Base-by-base conservation (phyloP, 2,329 filamentous ascomycete species). In the Mariannaea sp. region DNA sequence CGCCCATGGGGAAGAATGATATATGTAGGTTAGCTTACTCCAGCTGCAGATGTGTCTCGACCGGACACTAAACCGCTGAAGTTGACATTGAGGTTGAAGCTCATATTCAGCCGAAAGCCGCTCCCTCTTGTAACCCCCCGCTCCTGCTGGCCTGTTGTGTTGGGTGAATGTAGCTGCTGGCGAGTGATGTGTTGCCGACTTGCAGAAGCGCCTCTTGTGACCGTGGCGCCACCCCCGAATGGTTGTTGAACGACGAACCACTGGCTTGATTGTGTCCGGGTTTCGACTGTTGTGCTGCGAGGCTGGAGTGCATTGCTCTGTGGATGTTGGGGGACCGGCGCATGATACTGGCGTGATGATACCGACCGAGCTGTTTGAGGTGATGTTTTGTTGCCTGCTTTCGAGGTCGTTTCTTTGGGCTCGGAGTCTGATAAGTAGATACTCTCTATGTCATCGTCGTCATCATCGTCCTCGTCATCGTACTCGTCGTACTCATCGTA, bases 31-130 rank as follows among this genome's bases (percentile, higher is more conserved):
- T 29, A 17, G 40, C 61, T 52, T 57, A 65, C 63, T 43, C 58
- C 61, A 20, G 58, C 59, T 16, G 66, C 55, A n/a, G 59, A 58
- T 36, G 66, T 33, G 30, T 65, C 66, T 6, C 63, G 56, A 7
- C 63, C 63, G 6, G 61, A 65, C 27, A 66, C 58, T 9, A 66
- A 49, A n/a, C 63, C 63, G 7, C 53, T 65, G 33, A 66, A 66
- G 2, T 52, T 53, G 50, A 65, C 61, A 20, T 63, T 48, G 32
- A 65, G 49, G 12, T 65, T 60, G 22, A 65, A 33, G 24, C 58
- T 66, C 61, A 65, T 63, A 26, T 63, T 65, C 35, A 65, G 43
- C 22, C 63, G 63, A n/a, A 65, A n/a, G 12, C 58, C 35, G 12
- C 61, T 65, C 14, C 58, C 53, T 2, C 45, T 59, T 4, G 56